Evolutionary conservation across 2,329 filamentous ascomycete genomes (phyloP).

Genomic region (Zarea fungicola): DNA sequence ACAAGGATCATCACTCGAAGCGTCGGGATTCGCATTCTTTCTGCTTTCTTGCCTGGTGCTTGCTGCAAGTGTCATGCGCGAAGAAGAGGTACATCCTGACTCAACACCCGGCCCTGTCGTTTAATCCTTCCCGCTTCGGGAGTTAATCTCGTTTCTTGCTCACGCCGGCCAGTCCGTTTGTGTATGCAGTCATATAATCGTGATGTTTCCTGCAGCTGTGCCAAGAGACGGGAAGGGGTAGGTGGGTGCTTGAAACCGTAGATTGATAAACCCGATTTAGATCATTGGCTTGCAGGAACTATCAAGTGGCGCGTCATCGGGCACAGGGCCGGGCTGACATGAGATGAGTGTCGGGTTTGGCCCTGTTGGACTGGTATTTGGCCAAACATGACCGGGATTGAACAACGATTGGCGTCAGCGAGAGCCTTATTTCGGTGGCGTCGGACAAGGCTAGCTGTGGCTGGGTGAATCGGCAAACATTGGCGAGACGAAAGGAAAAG

Average conservation of each 20-base stretch:
- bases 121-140: background rate
- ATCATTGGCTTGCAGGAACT: background rate
- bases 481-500: background rate
- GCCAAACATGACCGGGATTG: background rate
- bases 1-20: too few species aligned
- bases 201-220: too few species aligned
- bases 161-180: background rate
- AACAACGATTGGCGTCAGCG: background rate
- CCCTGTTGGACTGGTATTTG: background rate
- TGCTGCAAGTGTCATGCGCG: background rate
- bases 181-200: too few species aligned
- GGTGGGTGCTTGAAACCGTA: background rate
- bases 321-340: background rate
- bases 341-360: constrained; percentile 7
- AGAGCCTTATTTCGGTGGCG: background rate
- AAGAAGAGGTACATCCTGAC: background rate
- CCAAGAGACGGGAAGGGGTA: background rate
- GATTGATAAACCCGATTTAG: background rate
- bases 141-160: background rate
- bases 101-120: background rate
- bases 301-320: background rate
- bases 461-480: background rate
- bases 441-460: background rate
- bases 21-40: constrained; percentile 3
- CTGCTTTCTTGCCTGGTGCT: too few species aligned